Base-by-base conservation (phyloP, 2,329 filamentous ascomycete species). In the Alternaria solani region DNA sequence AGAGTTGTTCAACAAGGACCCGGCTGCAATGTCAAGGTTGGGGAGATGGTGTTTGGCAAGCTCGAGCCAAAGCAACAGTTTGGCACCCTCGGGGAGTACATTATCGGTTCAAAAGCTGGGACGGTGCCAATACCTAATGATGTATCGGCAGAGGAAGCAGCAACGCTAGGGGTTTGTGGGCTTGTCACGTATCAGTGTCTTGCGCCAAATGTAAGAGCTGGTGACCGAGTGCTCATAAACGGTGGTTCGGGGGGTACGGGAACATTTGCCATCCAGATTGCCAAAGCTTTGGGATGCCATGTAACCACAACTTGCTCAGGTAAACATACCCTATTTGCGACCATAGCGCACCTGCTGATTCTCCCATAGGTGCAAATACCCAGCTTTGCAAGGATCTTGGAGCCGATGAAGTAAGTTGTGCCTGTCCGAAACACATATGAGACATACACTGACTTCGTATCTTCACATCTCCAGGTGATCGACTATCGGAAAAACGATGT, bases 161-260 rank as follows among this genome's bases (percentile, higher is more conserved):
- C 68, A 7, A 65, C 66, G 20, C 28, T 72, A 18, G 66, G 68
- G 1, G 68, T 70, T 16, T 70, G 68, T 18, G 69, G 65, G 1
- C 26, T 72, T 42, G 66, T 70, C 6, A 68, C 66, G 4, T 69
- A 69, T 47, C 69, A 70, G 32, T 65, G 63, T 36, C 59, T 72
- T 11, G 55, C 57, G 3, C 49, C 47, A 12, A 65, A 70, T 30
- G 60, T 70, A 7, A 77, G 75, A 60, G 28, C 28, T 1, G 78
- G 77, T 14, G 80, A 84, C 55, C 82, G 81, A 61, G 80, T 90
- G 12, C 84, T 90, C 65, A 82, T 90, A 68, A 89, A 89, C 67
- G 88, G 87, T 14, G 87, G 87, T 0, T 86, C 82, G 16, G 88
- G 88, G 14, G 88, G 88, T 1, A 83, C 81, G 2, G 88, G 88